phyloP scores from a whole-genome alignment of 257 asterid species.

The Solanum ossicruentum region DNA sequence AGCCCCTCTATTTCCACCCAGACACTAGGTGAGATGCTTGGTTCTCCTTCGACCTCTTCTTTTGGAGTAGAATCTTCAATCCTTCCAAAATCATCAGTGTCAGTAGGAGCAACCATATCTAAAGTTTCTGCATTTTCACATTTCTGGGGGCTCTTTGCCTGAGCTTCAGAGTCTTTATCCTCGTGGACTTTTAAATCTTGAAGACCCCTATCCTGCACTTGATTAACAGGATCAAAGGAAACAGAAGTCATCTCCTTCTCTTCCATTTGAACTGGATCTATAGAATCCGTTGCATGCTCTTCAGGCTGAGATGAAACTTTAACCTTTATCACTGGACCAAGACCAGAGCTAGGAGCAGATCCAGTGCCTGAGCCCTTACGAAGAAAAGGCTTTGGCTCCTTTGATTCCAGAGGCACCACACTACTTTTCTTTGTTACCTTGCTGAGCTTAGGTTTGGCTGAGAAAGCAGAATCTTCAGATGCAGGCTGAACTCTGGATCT shows the following conservation, averaged over 20 bases:
- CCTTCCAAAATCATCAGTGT: slow-evolving; percentile 5
- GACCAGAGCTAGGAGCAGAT: slow-evolving; percentile 11
- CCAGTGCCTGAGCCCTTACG: slow-evolving; percentile 66
- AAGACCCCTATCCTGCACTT: slow-evolving; percentile 28
- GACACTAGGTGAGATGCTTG: slow-evolving; percentile 64
- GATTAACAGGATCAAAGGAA: slow-evolving; percentile 29
- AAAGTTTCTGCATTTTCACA: slow-evolving; percentile 28
- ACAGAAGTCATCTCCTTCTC: slow-evolving; percentile 25
- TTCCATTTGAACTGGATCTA: slow-evolving; percentile 15
- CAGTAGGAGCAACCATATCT: slow-evolving; percentile 12
- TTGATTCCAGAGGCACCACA: slow-evolving; percentile 80
- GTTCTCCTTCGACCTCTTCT: slow-evolving; percentile 42
- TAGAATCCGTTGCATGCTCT: slow-evolving; percentile 23
- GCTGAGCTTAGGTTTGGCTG: slow-evolving; percentile 48
- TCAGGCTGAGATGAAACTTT: slow-evolving; percentile 33
- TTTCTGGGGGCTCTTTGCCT: slow-evolving; percentile 21
- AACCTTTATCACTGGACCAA: slow-evolving; percentile 23
- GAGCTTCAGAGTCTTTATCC: slow-evolving; percentile 11
- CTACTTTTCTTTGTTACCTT: slow-evolving; percentile 83
- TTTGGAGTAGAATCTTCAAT: slow-evolving; percentile 4
- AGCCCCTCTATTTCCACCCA: slow-evolving; percentile 91
- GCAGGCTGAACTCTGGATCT: slow-evolving; percentile 41
- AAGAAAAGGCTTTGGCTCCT: slow-evolving; percentile 54
- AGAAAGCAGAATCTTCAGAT: slow-evolving; percentile 33
- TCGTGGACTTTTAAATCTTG: slow-evolving; percentile 12